Percentiles rank a stretch among this genome's conserved stretches.
Evolutionary conservation across 345 rosid species (phyloP).

Genomic region (Populus deltoides): DNA sequence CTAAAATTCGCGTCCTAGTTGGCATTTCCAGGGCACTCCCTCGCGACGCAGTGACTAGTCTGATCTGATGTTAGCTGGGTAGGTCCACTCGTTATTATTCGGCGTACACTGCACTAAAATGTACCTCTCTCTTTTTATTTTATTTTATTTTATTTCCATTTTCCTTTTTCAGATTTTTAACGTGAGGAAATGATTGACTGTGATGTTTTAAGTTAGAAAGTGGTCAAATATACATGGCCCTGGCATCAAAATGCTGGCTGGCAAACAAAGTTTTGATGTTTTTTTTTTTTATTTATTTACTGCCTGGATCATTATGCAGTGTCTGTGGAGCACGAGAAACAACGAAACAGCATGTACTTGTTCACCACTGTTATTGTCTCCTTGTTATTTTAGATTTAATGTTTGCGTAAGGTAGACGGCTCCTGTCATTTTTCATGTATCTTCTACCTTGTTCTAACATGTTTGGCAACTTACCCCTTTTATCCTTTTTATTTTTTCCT

Average conservation of each 20-base stretch:
- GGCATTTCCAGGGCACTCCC: too few relatives aligned
- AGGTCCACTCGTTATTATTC: too few relatives aligned
- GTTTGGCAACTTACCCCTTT: not conserved
- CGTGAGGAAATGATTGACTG: not conserved
- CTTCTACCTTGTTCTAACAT: not conserved
- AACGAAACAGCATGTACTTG: not conserved
- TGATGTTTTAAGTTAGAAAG: not conserved
- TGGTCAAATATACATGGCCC: not conserved
- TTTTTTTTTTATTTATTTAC: not conserved
- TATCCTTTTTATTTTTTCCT: not conserved
- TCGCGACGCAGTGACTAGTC: too few relatives aligned
- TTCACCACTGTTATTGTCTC: conserved; percentile 1
- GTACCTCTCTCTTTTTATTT: too few relatives aligned
- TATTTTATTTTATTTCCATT: not conserved
- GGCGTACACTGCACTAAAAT: too few relatives aligned
- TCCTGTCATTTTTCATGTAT: not conserved
- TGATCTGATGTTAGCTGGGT: too few relatives aligned
- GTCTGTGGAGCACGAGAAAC: not conserved
- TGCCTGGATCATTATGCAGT: not conserved
- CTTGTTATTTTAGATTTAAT: not conserved
- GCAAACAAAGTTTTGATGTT: not conserved
- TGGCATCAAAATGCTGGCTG: not conserved
- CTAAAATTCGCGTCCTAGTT: too few relatives aligned
- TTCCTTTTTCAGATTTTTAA: not conserved
- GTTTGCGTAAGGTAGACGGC: not conserved